phyloP scores from a whole-genome alignment of 768 basidiomycete species.

The Cystofilobasidium ferigula region DNA sequence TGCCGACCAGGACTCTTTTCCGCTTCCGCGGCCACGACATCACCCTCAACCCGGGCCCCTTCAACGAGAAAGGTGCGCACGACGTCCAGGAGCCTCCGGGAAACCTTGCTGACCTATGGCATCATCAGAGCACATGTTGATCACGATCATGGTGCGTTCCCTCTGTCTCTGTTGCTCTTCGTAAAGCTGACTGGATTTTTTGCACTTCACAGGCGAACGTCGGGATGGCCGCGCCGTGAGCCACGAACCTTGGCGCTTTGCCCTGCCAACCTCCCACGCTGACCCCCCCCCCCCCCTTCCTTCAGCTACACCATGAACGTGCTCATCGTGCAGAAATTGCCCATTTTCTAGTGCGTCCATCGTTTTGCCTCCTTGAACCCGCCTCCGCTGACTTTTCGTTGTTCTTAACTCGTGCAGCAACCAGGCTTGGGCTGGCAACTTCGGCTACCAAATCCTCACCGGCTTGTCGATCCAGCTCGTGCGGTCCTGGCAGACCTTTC shows the following conservation, averaged over 20 bases:
- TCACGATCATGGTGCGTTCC: constrained; percentile 23
- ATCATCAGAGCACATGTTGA: constrained; percentile 32
- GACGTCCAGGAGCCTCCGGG: neutral
- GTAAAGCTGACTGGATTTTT: constrained; percentile 26
- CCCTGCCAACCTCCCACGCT: too few relatives aligned
- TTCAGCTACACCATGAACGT: constrained; percentile 34
- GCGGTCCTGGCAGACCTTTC: too few relatives aligned
- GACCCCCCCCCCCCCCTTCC: too few relatives aligned
- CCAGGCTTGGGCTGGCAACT: constrained; percentile 33
- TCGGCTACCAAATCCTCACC: constrained; percentile 27
- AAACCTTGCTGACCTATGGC: neutral
- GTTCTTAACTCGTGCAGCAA: constrained; percentile 29
- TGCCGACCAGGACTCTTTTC: constrained; percentile 12
- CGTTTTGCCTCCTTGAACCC: neutral
- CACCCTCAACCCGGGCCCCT: constrained; percentile 30
- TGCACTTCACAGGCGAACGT: too few relatives aligned
- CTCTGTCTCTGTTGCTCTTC: neutral
- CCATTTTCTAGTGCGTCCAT: constrained; percentile 10
- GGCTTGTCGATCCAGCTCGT: constrained; percentile 29
- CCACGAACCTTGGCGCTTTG: too few relatives aligned
- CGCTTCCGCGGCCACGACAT: constrained; percentile 8
- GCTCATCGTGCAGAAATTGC: constrained; percentile 29
- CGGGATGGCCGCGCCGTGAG: constrained; percentile 30
- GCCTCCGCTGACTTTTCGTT: neutral
- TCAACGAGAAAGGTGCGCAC: constrained; percentile 33